phyloP scores from a whole-genome alignment of 2,329 filamentous ascomycete species.

The Clonostachys rhizophaga region DNA sequence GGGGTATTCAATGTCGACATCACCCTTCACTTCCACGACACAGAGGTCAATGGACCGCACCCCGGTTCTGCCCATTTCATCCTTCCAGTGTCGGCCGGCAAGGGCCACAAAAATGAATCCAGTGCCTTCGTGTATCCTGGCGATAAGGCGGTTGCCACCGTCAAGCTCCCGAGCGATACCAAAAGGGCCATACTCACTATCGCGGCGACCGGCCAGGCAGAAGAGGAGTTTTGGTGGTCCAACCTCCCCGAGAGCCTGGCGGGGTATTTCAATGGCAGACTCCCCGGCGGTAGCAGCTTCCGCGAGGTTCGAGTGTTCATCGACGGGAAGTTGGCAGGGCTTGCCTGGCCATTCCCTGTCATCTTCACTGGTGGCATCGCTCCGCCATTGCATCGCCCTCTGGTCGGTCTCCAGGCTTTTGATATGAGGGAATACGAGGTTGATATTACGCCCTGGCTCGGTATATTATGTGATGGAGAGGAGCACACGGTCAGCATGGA shows the following conservation, averaged over 20 bases:
- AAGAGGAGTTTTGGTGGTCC: slow-evolving; percentile 83
- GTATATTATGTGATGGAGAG: slow-evolving; percentile 60
- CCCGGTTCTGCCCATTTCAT: slow-evolving; percentile 29
- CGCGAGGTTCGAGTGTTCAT: slow-evolving; percentile 75
- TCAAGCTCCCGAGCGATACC: slow-evolving; percentile 61
- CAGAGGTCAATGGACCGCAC: slow-evolving; percentile 12
- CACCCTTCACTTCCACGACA: slow-evolving; percentile 63
- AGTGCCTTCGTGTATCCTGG: slow-evolving; percentile 67
- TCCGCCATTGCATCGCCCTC: slow-evolving; percentile 70
- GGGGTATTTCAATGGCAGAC: slow-evolving; percentile 51
- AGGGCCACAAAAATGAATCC: slow-evolving; percentile 40
- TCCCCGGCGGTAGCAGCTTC: slow-evolving; percentile 68
- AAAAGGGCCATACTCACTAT: slow-evolving; percentile 69
- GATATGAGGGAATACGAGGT: slow-evolving; percentile 78
- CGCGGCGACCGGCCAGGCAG: slow-evolving; percentile 70
- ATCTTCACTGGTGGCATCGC: slow-evolving; percentile 80
- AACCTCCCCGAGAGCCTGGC: slow-evolving; percentile 65
- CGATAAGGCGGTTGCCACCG: slow-evolving; percentile 52
- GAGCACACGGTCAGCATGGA: slow-evolving; percentile 64
- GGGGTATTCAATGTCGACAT: slow-evolving; percentile 70
- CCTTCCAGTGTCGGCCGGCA: slow-evolving; percentile 58
- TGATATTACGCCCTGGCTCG: slow-evolving; percentile 74
- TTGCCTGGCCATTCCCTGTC: slow-evolving; percentile 77
- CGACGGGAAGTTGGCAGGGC: slow-evolving; percentile 67
- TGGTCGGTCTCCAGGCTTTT: slow-evolving; percentile 75